These are phyloP conservation scores for Xerocomus brunneocitrinus DNA, from an alignment of 768 basidiomycete genomes.

Conservation along the genomic window DNA sequence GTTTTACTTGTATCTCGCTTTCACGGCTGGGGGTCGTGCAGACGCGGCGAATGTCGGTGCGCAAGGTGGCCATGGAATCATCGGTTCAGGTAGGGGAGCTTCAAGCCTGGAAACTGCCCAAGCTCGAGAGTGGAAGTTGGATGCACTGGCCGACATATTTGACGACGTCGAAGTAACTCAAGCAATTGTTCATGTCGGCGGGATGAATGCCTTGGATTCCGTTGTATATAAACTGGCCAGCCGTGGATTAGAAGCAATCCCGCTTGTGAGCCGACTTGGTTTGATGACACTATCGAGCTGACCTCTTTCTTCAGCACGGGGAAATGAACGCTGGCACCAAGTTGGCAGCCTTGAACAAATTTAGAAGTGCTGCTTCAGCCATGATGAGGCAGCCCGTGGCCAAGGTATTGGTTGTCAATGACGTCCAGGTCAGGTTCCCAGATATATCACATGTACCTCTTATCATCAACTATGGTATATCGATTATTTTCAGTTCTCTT, in stretches of 20 bases:
- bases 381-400: conserved; percentile 62
- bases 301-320: conserved; percentile 56
- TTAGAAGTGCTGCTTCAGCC: conserved; percentile 52
- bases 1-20: conserved; percentile 94
- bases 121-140: conserved; percentile 92
- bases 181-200: conserved; percentile 84
- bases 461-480: conserved; percentile 88
- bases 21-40: conserved; percentile 78
- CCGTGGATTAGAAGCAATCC: conserved; percentile 81
- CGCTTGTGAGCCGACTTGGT: conserved; percentile 58
- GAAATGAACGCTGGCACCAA: conserved; percentile 88
- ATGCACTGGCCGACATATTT: conserved; percentile 84
- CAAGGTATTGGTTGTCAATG: conserved; percentile 87
- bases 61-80: conserved; percentile 73
- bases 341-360: conserved; percentile 79
- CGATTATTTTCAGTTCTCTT: not conserved
- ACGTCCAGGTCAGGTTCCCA: conserved; percentile 85
- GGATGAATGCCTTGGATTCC: conserved; percentile 79
- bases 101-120: conserved; percentile 79
- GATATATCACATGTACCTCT: conserved; percentile 89
- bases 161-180: conserved; percentile 81
- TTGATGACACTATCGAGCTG: conserved; percentile 5
- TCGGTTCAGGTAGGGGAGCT: conserved; percentile 84
- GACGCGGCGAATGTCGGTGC: conserved; percentile 43
- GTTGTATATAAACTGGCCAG: conserved; percentile 88